A percentile compares a stretch with the other conserved stretches of the same genome.
phyloP scores from a whole-genome alignment of 108 stramenopile species.

The Nitzschia sp. region DNA sequence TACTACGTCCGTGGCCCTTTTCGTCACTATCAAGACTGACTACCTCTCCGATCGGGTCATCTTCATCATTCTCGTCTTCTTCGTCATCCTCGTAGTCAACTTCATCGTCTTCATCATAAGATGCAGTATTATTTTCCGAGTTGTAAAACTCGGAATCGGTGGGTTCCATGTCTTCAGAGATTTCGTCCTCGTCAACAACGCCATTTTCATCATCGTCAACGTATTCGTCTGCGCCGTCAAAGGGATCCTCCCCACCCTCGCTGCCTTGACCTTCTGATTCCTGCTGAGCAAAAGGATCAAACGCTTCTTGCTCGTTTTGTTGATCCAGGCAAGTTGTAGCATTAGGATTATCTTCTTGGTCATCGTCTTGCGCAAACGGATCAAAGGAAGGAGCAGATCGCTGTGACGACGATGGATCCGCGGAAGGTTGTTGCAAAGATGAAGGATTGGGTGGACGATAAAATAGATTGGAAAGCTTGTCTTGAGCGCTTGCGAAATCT shows the following conservation, averaged over 20 bases:
- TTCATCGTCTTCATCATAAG: not conserved
- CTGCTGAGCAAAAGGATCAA: too few species aligned
- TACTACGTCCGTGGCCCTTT: too few species aligned
- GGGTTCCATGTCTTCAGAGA: not conserved
- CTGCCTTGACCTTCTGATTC: too few species aligned
- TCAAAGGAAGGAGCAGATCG: not conserved
- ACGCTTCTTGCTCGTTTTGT: too few species aligned
- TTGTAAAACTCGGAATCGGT: not conserved
- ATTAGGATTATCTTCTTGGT: not conserved
- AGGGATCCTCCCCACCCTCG: not conserved
- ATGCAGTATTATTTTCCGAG: not conserved
- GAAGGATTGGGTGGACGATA: not conserved
- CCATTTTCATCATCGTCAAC: not conserved
- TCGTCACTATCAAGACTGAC: conserved; percentile 7
- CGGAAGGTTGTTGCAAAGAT: too few species aligned
- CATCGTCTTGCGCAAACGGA: not conserved
- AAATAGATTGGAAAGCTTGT: too few species aligned
- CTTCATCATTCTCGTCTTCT: not conserved
- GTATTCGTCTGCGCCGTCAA: not conserved
- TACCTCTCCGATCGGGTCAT: not conserved
- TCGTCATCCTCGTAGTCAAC: not conserved
- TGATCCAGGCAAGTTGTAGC: too few species aligned
- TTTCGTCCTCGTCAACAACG: not conserved
- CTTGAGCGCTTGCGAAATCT: not conserved
- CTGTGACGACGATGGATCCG: not conserved